Conservation (phyloP, 2,329 filamentous ascomycete species). For the Fusarium sp. region DNA sequence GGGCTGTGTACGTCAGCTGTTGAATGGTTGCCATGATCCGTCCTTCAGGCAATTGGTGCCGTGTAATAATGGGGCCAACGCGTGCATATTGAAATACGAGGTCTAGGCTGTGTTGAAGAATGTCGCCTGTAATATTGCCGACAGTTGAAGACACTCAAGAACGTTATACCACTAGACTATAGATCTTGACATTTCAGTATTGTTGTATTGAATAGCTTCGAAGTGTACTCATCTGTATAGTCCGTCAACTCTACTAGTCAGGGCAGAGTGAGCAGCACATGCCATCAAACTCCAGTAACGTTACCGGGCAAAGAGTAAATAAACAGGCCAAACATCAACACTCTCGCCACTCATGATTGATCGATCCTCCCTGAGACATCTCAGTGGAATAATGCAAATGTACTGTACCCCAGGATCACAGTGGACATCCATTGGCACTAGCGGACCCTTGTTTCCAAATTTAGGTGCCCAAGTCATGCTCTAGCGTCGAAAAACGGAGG, state of each 20-base stretch:
- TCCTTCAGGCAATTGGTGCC: background rate
- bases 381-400: background rate
- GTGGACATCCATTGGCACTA: conserved; percentile 1
- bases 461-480: conserved; percentile 8
- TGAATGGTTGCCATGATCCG: background rate
- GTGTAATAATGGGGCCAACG: background rate
- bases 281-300: background rate
- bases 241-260: background rate
- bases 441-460: conserved; percentile 25
- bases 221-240: background rate
- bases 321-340: background rate
- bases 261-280: background rate
- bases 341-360: background rate
- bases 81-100: conserved; percentile 22
- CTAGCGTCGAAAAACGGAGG: conserved; percentile 23
- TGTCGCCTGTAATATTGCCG: background rate
- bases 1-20: conserved; percentile 6
- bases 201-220: background rate
- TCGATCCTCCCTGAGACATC: background rate
- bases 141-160: background rate
- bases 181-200: background rate
- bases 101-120: background rate
- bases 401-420: conserved; percentile 11
- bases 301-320: background rate
- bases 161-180: no score